These are phyloP conservation scores for Nemania sp. DNA, from an alignment of 2,329 filamentous ascomycete genomes.

Conservation along the genomic window DNA sequence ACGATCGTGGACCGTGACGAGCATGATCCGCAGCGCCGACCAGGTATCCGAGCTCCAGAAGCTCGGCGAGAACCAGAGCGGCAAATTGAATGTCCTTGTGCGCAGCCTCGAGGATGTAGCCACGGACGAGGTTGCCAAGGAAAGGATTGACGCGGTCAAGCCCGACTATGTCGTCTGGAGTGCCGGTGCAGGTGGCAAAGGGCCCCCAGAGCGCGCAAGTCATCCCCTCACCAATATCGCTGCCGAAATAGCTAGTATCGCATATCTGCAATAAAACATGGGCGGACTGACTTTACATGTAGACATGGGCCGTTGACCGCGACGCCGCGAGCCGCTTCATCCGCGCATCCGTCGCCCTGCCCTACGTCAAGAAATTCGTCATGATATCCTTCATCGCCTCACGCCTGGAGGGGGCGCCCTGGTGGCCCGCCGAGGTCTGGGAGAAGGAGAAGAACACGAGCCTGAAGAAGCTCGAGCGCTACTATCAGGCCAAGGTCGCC, in stretches of 20 bases:
- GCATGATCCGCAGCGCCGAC: constrained; percentile 72
- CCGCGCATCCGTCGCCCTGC: constrained; percentile 59
- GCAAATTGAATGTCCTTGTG: constrained; percentile 70
- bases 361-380: constrained; percentile 64
- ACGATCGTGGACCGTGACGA: constrained; percentile 77
- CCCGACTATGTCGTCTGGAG: constrained; percentile 72
- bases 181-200: constrained; percentile 66
- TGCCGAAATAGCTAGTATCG: too few species aligned
- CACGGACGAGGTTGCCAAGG: constrained; percentile 57
- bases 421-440: constrained; percentile 59
- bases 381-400: constrained; percentile 66
- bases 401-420: constrained; percentile 55
- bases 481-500: constrained; percentile 65
- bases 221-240: too few species aligned
- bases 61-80: constrained; percentile 61
- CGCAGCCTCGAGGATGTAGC: constrained; percentile 72
- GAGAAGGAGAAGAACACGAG: constrained; percentile 46
- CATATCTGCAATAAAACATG: too few species aligned
- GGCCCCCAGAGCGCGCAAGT: constrained; percentile 54
- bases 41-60: constrained; percentile 68
- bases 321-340: constrained; percentile 68
- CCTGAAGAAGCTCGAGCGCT: constrained; percentile 51
- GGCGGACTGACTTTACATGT: not conserved
- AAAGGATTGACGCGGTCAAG: constrained; percentile 3
- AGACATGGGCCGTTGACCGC: constrained; percentile 39